Base-by-base conservation (phyloP, 1,284 basidiomycete species). In the Naganishia sp. region DNA sequence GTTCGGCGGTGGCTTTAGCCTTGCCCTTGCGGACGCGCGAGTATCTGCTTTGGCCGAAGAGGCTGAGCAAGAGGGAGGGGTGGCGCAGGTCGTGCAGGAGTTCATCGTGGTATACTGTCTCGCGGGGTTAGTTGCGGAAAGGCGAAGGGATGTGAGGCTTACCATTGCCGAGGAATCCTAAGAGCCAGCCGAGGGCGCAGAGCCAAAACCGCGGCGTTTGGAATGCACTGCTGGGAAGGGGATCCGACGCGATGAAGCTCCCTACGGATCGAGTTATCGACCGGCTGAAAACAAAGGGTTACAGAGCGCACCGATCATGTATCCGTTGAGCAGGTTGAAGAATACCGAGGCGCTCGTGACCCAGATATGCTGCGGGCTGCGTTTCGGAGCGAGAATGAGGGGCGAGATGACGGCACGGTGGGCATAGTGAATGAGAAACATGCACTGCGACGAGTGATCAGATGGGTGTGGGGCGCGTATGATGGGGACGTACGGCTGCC, bases 401-500 rank as follows among this genome's bases (percentile, higher is more conserved):
- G 94, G 94, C 0, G 87, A 89, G 39, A 95, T 75, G 66, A 96
- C 67, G 4, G 92, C 87, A 46, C 94, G 88, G 77, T 95, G 92
- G 58, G 84, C 71, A 77, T 96, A 96, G 81, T 97, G 93, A 0
- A 84, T 71, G 51, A 92, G 75, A 77, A 85, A 95, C 60, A 89
- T 81, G 0, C 77, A 70, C 18, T 77, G 47, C 11, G 39, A 35
- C 5, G 50, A 15, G 32, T 2, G 1, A 18, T 28, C 31, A 17
- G 55, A 15, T 4, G 23, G n/a, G n/a, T 1, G 23, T 18, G 15
- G 56, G 31, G 6, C 18, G 23, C n/a, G 31, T 9, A 6, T 3
- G 13, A 0, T 39, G 35, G 9, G 43, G 32, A 50, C 21, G 21
- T 49, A 76, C 75, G 9, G 84, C 81, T 55, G 92, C 83, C 32